phyloP scores from a whole-genome alignment of 1,139 yeast genomes.

The Blastobotrys capitulatus region DNA sequence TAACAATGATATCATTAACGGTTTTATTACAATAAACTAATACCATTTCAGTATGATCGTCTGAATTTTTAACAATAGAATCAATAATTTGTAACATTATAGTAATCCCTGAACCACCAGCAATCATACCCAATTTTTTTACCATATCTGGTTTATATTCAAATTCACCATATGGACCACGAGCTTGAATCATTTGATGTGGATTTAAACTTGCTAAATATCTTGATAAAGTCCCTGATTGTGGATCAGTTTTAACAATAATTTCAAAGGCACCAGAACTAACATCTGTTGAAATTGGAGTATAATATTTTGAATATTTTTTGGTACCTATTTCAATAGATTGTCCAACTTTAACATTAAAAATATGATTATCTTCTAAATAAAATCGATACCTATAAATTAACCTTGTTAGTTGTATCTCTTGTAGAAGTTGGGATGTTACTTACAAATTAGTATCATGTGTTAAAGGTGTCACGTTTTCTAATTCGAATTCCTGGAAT shows the following conservation, averaged over 20 bases:
- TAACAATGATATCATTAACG: slow-evolving; percentile 68
- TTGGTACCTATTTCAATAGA: slow-evolving; percentile 55
- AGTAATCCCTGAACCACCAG: slow-evolving; percentile 92
- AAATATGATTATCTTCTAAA: slow-evolving; percentile 6
- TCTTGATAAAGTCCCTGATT: slow-evolving; percentile 75
- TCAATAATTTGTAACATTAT: slow-evolving; percentile 87
- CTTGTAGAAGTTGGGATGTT: background rate
- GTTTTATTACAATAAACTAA: slow-evolving; percentile 71
- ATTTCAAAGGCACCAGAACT: slow-evolving; percentile 40
- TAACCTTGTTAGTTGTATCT: slow-evolving; percentile 23
- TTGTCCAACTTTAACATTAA: slow-evolving; percentile 88
- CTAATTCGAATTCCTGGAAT: slow-evolving; percentile 72
- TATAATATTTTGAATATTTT: slow-evolving; percentile 79
- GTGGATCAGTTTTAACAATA: slow-evolving; percentile 49
- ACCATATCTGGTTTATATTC: slow-evolving; percentile 76
- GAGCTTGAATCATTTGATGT: slow-evolving; percentile 62
- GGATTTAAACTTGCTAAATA: slow-evolving; percentile 58
- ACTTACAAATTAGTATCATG: slow-evolving; percentile 67
- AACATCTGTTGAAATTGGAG: slow-evolving; percentile 75
- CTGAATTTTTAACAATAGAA: slow-evolving; percentile 67
- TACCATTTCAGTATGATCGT: slow-evolving; percentile 63
- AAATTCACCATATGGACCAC: slow-evolving; percentile 91
- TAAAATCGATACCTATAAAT: background rate
- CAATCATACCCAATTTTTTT: slow-evolving; percentile 71
- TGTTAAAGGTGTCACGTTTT: slow-evolving; percentile 65